Base-by-base conservation (phyloP, 192 early-diverging fungal genomes). In the Mycoemilia scoparia region DNA sequence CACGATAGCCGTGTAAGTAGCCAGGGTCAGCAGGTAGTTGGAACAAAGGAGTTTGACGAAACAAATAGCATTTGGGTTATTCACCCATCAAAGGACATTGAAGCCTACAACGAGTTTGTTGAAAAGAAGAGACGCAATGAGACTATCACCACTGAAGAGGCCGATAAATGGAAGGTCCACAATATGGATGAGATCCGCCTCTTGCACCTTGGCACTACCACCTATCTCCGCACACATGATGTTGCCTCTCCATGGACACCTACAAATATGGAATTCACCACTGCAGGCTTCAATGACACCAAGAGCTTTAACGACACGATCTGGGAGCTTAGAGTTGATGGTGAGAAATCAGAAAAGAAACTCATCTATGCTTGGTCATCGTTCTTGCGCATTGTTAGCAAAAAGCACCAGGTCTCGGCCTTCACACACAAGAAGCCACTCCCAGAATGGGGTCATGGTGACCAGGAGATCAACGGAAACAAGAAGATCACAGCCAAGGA, bases 381-480 rank as follows among this genome's bases (percentile, higher is more conserved):
- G 21, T 55, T 61, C 13, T 8, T 60, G 1, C 51, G 65, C 21
- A 16, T 57, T 8, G 57, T 84, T 41, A 69, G 61, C 34, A 26
- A 60, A 60, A 26, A 69, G 64, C 61, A 57, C 33, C 68, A 74
- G n/a, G 89, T 96, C 15, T 81, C 73, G 2, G 43, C 95, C 21
- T 78, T 75, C 61, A 80, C 82, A 11, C 76, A 84, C 44, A 41
- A 52, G 22, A 54, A 73, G 28, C 25, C 51, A 29, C 69, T 96
- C 12, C 95, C 95, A 9, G 82, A 77, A 3, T 98, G 95, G 95
- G 95, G 73, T 2, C 79, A 73, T 38, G 64, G 51, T 17, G 79
- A 82, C 49, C 76, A 85, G 43, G 89, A 98, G 40, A 67, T 96
- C 33, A 98, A 96, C 63, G 95, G 95, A 18, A 91, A 92, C 64